Percentiles rank a stretch among this genome's conserved stretches.
phyloP scores from a whole-genome alignment of 306 rosid species.

The Lablab purpureus region DNA sequence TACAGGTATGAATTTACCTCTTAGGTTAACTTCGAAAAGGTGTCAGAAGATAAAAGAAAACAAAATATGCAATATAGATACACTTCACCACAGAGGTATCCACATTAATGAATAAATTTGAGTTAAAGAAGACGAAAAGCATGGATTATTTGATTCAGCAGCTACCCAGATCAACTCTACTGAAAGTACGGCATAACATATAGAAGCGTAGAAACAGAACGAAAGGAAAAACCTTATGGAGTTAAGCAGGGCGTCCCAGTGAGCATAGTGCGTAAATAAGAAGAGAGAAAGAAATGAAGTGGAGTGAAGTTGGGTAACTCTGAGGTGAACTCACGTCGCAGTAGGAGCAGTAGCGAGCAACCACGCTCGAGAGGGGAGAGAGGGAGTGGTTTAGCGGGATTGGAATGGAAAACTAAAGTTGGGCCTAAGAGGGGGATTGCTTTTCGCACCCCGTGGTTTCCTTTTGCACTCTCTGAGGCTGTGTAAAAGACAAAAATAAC shows the following conservation, averaged over 20 bases:
- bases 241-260: background rate
- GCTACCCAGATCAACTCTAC: background rate
- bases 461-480: no score
- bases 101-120: background rate
- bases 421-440: constrained; percentile 1
- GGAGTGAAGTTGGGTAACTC: background rate
- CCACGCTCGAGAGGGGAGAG: background rate
- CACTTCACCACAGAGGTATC: background rate
- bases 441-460: no score
- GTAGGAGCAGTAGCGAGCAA: background rate
- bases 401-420: background rate
- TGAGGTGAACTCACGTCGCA: constrained; percentile 19
- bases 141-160: background rate
- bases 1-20: background rate
- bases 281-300: background rate
- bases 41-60: background rate
- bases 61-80: background rate
- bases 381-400: constrained; percentile 11
- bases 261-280: background rate
- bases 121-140: background rate
- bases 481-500: no score
- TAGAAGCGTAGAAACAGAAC: background rate
- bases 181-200: background rate
- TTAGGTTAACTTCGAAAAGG: background rate
- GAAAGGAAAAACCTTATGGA: constrained; percentile 13